These are phyloP conservation scores for Talaromyces adpressus DNA, from an alignment of 495 filamentous ascomycete genomes.

Conservation along the genomic window DNA sequence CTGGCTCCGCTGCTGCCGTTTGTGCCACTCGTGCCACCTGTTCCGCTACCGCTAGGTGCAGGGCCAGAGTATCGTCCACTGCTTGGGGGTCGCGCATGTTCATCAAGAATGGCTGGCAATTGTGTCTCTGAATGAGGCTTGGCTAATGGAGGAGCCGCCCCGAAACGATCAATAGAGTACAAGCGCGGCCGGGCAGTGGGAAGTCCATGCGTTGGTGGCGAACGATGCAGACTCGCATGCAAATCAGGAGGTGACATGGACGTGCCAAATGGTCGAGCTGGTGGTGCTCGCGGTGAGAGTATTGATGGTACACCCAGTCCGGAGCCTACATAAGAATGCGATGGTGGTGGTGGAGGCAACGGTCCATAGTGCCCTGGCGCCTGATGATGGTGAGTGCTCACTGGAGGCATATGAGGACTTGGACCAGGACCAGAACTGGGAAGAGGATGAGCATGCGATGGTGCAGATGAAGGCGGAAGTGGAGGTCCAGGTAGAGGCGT, in stretches of 20 bases:
- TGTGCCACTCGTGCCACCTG: slow-evolving; percentile 22
- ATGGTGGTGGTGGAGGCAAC: slow-evolving; percentile 19
- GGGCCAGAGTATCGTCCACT: slow-evolving; percentile 19
- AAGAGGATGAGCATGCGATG: slow-evolving; percentile 5
- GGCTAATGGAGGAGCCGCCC: slow-evolving; percentile 30
- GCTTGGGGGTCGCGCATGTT: slow-evolving; percentile 20
- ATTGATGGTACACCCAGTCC: slow-evolving; percentile 32
- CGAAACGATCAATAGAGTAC: slow-evolving; percentile 30
- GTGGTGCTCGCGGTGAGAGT: slow-evolving; percentile 32
- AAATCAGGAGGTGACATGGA: slow-evolving; percentile 41
- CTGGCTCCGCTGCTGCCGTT: slow-evolving; percentile 46
- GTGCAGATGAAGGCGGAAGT: background rate
- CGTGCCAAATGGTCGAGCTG: slow-evolving; percentile 34
- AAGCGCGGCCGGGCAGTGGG: slow-evolving; percentile 25
- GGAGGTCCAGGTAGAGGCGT: background rate
- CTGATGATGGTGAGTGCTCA: slow-evolving; percentile 19
- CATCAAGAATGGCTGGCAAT: slow-evolving; percentile 29
- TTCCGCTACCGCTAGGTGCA: slow-evolving; percentile 21
- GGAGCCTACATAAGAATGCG: slow-evolving; percentile 30
- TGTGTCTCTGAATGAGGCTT: slow-evolving; percentile 29
- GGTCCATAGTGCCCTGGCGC: slow-evolving; percentile 20
- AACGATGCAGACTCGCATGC: slow-evolving; percentile 34
- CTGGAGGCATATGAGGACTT: slow-evolving; percentile 16
- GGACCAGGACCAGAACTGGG: slow-evolving; percentile 24
- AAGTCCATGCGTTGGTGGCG: slow-evolving; percentile 34